Percentiles rank a stretch among this genome's conserved stretches.
These are phyloP conservation scores for Saccharomyces paradoxus DNA, from an alignment of 805 yeast species.

Conservation along the genomic window DNA sequence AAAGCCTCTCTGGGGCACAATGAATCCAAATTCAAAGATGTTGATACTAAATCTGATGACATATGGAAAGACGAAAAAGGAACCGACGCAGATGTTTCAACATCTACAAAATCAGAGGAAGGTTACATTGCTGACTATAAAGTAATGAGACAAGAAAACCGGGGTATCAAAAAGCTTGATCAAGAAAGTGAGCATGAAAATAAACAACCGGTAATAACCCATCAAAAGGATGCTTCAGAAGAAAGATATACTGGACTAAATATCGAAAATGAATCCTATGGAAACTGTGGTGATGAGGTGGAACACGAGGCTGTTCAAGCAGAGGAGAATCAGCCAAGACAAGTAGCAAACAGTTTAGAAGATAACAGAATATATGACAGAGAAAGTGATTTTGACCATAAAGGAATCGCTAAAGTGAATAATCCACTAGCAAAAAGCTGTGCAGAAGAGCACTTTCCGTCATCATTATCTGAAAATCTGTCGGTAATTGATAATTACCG, in stretches of 20 bases:
- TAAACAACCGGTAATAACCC: background rate
- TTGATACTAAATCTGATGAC: background rate
- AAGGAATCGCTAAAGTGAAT: background rate
- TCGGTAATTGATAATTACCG: background rate
- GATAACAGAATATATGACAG: background rate
- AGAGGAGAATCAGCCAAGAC: background rate
- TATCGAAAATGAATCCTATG: background rate
- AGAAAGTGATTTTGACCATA: background rate
- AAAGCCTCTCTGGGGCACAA: background rate
- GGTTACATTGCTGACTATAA: background rate
- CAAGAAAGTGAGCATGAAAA: background rate
- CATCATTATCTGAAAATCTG: background rate
- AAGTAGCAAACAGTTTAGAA: background rate
- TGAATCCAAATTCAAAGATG: background rate
- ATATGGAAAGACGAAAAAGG: too few species aligned
- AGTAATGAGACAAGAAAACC: background rate
- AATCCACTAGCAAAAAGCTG: too few species aligned
- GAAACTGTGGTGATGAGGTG: background rate
- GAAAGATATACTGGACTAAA: background rate
- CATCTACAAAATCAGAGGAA: background rate
- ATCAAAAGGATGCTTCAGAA: background rate
- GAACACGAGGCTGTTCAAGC: background rate
- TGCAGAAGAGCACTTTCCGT: background rate
- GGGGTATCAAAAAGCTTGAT: background rate
- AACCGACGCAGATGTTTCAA: background rate